phyloP scores from a whole-genome alignment of 805 yeast species.

The Ogataea ganodermae region DNA sequence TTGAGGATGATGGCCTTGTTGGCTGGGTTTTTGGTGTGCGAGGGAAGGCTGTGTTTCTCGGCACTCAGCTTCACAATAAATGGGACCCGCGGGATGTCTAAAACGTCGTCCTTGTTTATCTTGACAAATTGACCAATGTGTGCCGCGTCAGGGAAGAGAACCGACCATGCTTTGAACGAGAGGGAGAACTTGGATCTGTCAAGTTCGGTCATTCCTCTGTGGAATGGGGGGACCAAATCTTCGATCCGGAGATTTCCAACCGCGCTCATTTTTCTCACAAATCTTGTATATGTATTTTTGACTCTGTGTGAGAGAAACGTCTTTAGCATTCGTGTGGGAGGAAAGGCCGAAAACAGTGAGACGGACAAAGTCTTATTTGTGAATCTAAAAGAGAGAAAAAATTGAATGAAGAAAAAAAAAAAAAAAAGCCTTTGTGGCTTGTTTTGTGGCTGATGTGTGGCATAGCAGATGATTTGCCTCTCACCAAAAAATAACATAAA shows the following conservation, averaged over 20 bases:
- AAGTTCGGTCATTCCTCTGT: conserved; percentile 62
- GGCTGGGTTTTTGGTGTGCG: conserved; percentile 21
- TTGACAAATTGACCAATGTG: conserved; percentile 64
- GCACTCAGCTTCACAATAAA: conserved; percentile 53
- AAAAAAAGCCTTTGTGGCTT: no score
- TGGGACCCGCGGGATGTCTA: conserved; percentile 69
- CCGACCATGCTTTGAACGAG: conserved; percentile 63
- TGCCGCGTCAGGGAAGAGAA: conserved; percentile 68
- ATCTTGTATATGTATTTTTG: background rate
- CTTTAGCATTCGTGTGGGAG: background rate
- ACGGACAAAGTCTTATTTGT: background rate
- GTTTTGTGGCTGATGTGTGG: background rate
- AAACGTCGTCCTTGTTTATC: conserved; percentile 55
- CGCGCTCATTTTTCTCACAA: conserved; percentile 9
- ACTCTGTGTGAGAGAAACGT: background rate
- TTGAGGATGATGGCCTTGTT: conserved; percentile 62
- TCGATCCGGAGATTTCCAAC: conserved; percentile 11
- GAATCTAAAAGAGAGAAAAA: background rate
- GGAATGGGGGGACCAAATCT: conserved; percentile 58
- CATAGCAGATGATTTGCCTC: no score
- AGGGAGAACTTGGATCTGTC: conserved; percentile 66
- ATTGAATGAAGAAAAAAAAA: background rate
- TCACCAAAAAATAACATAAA: background rate
- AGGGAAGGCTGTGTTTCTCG: background rate
- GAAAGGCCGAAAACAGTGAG: no score